phyloP scores from a whole-genome alignment of 805 yeast species.

The Candida jianshihensis region DNA sequence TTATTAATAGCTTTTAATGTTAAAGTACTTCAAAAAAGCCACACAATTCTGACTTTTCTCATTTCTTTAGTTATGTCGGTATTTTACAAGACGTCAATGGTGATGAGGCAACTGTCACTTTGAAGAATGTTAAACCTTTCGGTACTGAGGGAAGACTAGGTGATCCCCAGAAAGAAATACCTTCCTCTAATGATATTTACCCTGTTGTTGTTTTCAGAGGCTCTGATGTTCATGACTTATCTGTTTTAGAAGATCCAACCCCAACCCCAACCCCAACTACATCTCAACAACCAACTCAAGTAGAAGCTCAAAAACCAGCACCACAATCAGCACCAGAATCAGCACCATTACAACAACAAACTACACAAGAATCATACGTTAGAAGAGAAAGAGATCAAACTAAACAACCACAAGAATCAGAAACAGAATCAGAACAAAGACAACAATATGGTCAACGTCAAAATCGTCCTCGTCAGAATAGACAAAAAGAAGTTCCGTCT shows the following conservation, averaged over 20 bases:
- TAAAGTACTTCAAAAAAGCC: slow-evolving; percentile 21
- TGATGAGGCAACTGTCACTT: slow-evolving; percentile 82
- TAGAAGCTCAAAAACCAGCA: slow-evolving; percentile 8
- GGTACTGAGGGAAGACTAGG: slow-evolving; percentile 89
- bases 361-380: background rate
- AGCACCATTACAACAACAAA: slow-evolving; percentile 14
- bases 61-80: slow-evolving; percentile 66
- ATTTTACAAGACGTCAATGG: slow-evolving; percentile 82
- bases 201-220: slow-evolving; percentile 85
- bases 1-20: slow-evolving; percentile 15
- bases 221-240: slow-evolving; percentile 83
- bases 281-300: too few relatives aligned
- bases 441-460: slow-evolving; percentile 4
- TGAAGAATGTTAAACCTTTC: slow-evolving; percentile 69
- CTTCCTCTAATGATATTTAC: slow-evolving; percentile 60
- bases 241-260: slow-evolving; percentile 64
- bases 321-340: slow-evolving; percentile 2
- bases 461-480: slow-evolving; percentile 3
- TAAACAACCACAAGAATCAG: slow-evolving; percentile 8
- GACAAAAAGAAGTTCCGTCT: slow-evolving; percentile 1
- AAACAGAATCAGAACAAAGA: slow-evolving; percentile 1
- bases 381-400: slow-evolving; percentile 1
- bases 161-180: slow-evolving; percentile 64
- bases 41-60: slow-evolving; percentile 1
- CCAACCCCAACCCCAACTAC: slow-evolving; percentile 21